These are phyloP conservation scores for Zymoseptoria ardabiliae DNA, from an alignment of 2,329 filamentous ascomycete species.

Conservation along the genomic window DNA sequence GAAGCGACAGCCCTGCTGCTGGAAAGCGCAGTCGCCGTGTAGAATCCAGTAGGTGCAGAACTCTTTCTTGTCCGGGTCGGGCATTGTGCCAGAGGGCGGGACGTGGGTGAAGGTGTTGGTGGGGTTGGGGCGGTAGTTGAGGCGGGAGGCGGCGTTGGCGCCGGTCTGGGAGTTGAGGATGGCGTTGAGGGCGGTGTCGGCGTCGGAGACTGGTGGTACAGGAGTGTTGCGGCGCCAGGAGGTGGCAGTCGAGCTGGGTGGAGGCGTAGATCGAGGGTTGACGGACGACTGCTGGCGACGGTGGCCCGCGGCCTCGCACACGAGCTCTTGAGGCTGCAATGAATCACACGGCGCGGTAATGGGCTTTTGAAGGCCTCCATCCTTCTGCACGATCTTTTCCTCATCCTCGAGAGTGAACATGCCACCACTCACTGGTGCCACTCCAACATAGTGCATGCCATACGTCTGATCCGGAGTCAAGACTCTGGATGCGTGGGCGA, in stretches of 20 bases:
- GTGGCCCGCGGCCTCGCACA: neutral
- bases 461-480: constrained; percentile 26
- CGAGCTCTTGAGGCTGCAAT: neutral
- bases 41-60: constrained; percentile 90
- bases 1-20: constrained; percentile 77
- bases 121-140: constrained; percentile 18
- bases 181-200: constrained; percentile 24
- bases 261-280: constrained; percentile 8
- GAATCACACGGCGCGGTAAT: neutral
- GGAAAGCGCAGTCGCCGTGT: constrained; percentile 75
- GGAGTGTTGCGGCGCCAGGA: neutral
- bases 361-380: neutral
- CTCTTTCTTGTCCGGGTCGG: constrained; percentile 52
- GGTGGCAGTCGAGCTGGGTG: constrained; percentile 6
- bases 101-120: constrained; percentile 6
- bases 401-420: constrained; percentile 20
- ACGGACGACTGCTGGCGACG: constrained; percentile 10
- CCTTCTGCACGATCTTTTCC: neutral
- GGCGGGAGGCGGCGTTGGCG: constrained; percentile 21
- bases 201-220: constrained; percentile 1
- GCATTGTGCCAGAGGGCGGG: constrained; percentile 33
- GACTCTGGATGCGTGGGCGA: constrained; percentile 32
- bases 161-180: constrained; percentile 24
- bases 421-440: constrained; percentile 17
- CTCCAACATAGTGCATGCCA: constrained; percentile 27